Percentiles rank a stretch among this genome's conserved stretches.
Conservation (phyloP, 352 stramenopile species). For the Globisporangium ultimum region DNA sequence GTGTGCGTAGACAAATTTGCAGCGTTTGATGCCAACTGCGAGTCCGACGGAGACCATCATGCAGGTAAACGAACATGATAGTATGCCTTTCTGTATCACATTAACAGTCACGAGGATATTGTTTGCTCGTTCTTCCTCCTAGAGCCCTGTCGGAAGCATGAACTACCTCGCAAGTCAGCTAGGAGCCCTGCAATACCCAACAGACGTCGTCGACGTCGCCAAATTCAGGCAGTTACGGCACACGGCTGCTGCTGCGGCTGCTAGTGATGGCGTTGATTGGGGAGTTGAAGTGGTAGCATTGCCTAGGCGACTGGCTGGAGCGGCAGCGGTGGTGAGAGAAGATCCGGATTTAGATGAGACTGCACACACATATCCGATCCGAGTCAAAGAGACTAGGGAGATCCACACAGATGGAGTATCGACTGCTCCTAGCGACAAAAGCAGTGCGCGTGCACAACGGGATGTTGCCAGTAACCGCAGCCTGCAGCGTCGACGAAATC, state of each 20-base stretch:
- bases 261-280: not conserved
- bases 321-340: not conserved
- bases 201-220: conserved; percentile 37
- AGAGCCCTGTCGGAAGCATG: conserved; percentile 42
- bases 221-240: not conserved
- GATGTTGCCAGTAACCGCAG: not conserved
- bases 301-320: not conserved
- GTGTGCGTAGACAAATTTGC: not conserved
- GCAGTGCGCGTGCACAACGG: too few relatives aligned
- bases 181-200: conserved; percentile 25
- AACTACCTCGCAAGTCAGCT: conserved; percentile 41
- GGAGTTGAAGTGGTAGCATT: not conserved
- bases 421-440: not conserved
- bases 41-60: not conserved
- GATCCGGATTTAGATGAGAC: not conserved
- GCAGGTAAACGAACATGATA: not conserved
- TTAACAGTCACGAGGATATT: not conserved
- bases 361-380: not conserved
- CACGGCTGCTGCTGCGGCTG: not conserved
- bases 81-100: not conserved
- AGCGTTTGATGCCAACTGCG: not conserved
- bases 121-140: not conserved
- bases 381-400: not conserved
- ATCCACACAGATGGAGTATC: not conserved
- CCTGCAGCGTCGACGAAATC: not conserved